Base-by-base conservation (phyloP, 345 rosid genomes). In the Eucalyptus coolabah region DNA sequence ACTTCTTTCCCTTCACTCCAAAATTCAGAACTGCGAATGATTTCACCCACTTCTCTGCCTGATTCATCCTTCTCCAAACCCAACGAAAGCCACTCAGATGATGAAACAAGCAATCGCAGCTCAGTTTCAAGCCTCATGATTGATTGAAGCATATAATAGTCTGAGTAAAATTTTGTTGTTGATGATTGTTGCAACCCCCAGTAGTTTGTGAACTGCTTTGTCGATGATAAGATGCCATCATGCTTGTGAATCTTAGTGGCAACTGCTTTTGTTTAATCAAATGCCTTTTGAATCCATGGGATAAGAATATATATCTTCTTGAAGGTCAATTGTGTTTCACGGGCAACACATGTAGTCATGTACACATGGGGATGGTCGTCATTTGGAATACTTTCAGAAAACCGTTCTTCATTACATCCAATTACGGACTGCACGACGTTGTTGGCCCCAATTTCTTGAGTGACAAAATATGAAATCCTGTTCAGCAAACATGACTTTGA, bases 401-500 rank as follows among this genome's bases (percentile, higher is more conserved):
- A n/a, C n/a, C n/a, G n/a, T n/a, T n/a, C n/a, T n/a, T n/a, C n/a
- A n/a, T n/a, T n/a, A n/a, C n/a, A n/a, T n/a, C n/a, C n/a, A n/a
- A n/a, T n/a, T n/a, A n/a, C n/a, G n/a, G n/a, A n/a, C 54, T 51
- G 54, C 54, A 51, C 1, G 54, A 51, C 21, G 21, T 51, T 51
- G 54, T 17, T 51, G 54, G 8, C 23, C 9, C 54, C 54, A 51
- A 17, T 51, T 51, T 51, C 54, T 51, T 0, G 54, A 17, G 54
- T 51, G 21, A 51, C 54, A 3, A 51, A 51, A 51, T 17, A 17
- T 17, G 0, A 0, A 51, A 51, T 17, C 8, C 0, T 9, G 0
- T 18, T 2, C 4, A 0, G 0, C 23, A 51, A 51, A 51, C 0
- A 0, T 0, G 0, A 17, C 4, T 0, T 51, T 2, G 0, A 2